Conservation (phyloP, 177 flowering plant genomes). For the Vitis hybrid region DNA sequence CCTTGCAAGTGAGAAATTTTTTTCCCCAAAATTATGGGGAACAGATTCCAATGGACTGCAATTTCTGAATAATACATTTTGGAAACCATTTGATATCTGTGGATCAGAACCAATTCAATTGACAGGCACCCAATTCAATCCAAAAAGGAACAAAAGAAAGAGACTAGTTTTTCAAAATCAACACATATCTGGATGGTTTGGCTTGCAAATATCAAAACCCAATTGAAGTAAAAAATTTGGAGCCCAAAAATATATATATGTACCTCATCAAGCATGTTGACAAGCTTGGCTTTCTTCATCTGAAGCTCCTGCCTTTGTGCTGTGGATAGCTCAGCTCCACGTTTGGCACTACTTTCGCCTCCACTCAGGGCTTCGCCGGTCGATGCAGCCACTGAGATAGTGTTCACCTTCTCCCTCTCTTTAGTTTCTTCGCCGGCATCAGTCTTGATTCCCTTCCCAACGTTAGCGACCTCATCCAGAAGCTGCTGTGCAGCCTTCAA, state of each 20-base stretch:
- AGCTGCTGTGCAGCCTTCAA: conserved; percentile 75
- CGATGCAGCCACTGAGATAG: conserved; percentile 19
- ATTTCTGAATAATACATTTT: too few relatives aligned
- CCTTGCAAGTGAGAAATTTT: too few relatives aligned
- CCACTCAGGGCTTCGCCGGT: conserved; percentile 1
- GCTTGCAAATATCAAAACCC: background rate
- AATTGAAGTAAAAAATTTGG: background rate
- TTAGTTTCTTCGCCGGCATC: conserved; percentile 14
- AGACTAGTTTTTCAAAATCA: too few relatives aligned
- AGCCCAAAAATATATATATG: background rate
- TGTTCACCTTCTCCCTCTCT: conserved; percentile 25
- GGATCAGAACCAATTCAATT: too few relatives aligned
- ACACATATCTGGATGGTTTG: background rate
- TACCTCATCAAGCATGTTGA: conserved; percentile 46
- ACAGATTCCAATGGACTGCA: too few relatives aligned
- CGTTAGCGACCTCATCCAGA: conserved; percentile 77
- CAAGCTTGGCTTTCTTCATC: conserved; percentile 43
- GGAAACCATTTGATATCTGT: too few relatives aligned
- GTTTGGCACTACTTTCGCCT: conserved; percentile 2
- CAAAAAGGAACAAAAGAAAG: too few relatives aligned
- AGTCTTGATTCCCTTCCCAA: conserved; percentile 34
- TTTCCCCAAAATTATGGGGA: too few relatives aligned
- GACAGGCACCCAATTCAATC: too few relatives aligned
- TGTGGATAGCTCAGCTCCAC: conserved; percentile 23
- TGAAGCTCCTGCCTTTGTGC: conserved; percentile 40